phyloP scores from a whole-genome alignment of 2,329 filamentous ascomycete species.

The Pleochaeta shiraiana region DNA sequence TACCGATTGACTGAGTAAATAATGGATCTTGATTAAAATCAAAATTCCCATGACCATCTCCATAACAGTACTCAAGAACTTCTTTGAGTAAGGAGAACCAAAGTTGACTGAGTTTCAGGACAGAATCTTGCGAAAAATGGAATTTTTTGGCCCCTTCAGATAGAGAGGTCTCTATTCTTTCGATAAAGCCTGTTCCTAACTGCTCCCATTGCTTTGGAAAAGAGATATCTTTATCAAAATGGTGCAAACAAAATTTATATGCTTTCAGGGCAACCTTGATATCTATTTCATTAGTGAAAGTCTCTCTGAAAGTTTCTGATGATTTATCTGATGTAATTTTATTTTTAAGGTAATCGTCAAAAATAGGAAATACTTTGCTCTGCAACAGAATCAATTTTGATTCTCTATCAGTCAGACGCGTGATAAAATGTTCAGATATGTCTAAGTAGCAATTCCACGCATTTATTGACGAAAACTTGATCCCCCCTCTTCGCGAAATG shows the following conservation, averaged over 20 bases:
- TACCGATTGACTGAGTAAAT: constrained; percentile 8
- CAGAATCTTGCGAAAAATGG: constrained; percentile 42
- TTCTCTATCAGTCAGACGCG: constrained; percentile 24
- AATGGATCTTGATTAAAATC: constrained; percentile 5
- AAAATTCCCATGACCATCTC: constrained; percentile 4
- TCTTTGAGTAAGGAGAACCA: constrained; percentile 31
- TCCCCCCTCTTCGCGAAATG: constrained; percentile 53
- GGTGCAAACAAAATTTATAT: neutral
- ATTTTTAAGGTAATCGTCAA: constrained; percentile 28
- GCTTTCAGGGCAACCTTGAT: neutral
- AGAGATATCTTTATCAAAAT: constrained; percentile 14
- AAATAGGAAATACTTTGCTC: constrained; percentile 30
- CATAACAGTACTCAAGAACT: constrained; percentile 17
- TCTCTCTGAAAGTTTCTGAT: constrained; percentile 20
- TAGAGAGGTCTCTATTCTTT: constrained; percentile 48
- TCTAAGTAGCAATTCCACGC: constrained; percentile 62
- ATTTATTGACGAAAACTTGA: constrained; percentile 38
- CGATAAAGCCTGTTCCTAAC: constrained; percentile 37
- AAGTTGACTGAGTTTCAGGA: constrained; percentile 43
- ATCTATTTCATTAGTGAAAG: constrained; percentile 22
- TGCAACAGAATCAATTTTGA: constrained; percentile 21
- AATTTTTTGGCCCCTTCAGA: constrained; percentile 69
- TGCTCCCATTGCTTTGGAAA: constrained; percentile 38
- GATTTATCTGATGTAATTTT: constrained; percentile 8
- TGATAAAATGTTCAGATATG: constrained; percentile 31